Evolutionary conservation across 148 eudicot genomes (phyloP).

Genomic region (Camellia sinensis): DNA sequence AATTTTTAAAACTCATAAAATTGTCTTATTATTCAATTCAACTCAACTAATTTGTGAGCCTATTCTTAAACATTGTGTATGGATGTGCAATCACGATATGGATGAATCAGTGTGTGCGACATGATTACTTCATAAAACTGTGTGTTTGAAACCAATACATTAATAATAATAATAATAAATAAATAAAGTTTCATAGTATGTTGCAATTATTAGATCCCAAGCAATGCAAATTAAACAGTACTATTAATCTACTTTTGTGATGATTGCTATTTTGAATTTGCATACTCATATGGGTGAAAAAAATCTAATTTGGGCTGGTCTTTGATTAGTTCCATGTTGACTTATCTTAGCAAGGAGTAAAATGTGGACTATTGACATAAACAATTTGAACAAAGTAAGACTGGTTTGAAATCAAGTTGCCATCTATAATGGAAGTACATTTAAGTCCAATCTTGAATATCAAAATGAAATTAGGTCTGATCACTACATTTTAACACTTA

Average conservation of each 20-base stretch:
- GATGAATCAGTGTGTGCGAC: not conserved
- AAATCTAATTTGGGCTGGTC: not conserved
- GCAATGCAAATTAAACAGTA: not conserved
- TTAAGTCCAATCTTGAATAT: conserved; percentile 2
- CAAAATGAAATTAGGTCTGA: not conserved
- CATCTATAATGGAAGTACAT: not conserved
- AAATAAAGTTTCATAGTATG: not conserved
- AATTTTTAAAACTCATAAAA: too few relatives aligned
- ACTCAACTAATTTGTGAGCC: too few relatives aligned
- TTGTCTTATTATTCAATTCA: too few relatives aligned
- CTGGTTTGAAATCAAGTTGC: not conserved
- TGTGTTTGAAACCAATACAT: too few relatives aligned
- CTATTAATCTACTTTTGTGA: not conserved
- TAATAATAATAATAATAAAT: not conserved
- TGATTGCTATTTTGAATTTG: not conserved
- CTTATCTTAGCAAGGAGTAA: not conserved
- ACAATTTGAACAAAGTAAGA: not conserved
- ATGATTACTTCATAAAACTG: too few relatives aligned
- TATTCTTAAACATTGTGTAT: too few relatives aligned
- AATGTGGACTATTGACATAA: not conserved
- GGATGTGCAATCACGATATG: not conserved
- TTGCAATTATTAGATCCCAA: not conserved
- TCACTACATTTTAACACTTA: not conserved
- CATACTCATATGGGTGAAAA: not conserved
- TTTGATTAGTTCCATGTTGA: not conserved